phyloP scores from a whole-genome alignment of 805 yeast genomes.

The Hanseniaspora meyeri region DNA sequence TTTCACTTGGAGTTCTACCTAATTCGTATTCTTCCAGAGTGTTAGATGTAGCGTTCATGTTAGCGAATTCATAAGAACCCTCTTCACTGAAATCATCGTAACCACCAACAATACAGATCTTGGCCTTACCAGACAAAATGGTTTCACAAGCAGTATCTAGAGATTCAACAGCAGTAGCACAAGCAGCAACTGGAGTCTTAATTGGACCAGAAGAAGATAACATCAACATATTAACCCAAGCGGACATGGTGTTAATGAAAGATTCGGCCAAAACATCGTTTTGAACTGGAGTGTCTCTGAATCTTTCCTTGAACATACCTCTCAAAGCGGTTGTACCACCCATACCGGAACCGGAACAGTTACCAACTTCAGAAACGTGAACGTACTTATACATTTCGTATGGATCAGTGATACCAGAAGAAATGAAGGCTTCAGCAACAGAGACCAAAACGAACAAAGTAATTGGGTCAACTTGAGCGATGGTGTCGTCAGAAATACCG shows the following conservation, averaged over 20 bases:
- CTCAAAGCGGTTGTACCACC: constrained; percentile 97
- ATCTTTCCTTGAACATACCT: constrained; percentile 96
- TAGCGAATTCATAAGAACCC: constrained; percentile 94
- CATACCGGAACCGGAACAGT: constrained; percentile 99
- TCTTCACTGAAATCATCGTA: constrained; percentile 99
- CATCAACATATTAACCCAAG: constrained; percentile 98
- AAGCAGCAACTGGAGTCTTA: constrained; percentile 98
- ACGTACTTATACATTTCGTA: constrained; percentile 97
- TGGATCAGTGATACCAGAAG: constrained; percentile 95
- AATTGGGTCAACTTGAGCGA: constrained; percentile 90
- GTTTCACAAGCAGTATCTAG: constrained; percentile 93
- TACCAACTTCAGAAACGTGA: constrained; percentile 96
- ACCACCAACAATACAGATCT: constrained; percentile 95
- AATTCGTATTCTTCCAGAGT: constrained; percentile 75
- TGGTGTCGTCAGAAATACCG: constrained; percentile 89
- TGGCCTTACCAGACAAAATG: constrained; percentile 84
- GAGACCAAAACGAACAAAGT: constrained; percentile 87
- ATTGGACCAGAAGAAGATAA: constrained; percentile 96
- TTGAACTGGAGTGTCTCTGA: constrained; percentile 84
- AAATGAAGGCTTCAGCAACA: constrained; percentile 84
- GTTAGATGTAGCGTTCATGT: constrained; percentile 97
- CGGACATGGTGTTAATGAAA: constrained; percentile 96
- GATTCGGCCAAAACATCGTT: constrained; percentile 96
- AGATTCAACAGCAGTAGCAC: constrained; percentile 98
- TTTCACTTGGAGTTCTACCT: constrained; percentile 95